Conservation (phyloP, 352 stramenopile genomes). For the Pythium guiyangense region DNA sequence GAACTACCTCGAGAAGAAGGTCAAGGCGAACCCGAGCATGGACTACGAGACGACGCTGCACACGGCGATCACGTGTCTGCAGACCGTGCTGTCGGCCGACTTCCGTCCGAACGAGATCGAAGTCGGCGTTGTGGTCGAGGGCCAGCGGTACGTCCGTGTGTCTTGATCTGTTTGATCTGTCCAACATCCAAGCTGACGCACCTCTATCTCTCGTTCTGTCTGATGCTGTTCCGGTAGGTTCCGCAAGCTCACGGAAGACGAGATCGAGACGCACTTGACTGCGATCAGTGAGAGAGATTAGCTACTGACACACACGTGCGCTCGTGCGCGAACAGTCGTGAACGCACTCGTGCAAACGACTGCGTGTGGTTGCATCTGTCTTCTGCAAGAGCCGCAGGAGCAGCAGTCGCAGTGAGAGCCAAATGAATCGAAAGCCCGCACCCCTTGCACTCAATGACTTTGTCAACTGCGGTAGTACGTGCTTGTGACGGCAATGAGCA, state of each 20-base stretch:
- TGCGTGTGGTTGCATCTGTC: neutral
- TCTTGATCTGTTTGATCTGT: constrained; percentile 8
- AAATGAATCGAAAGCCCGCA: too few species aligned
- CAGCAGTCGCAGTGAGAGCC: too few species aligned
- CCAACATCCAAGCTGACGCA: too few species aligned
- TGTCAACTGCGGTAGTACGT: too few species aligned
- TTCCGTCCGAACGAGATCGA: constrained; percentile 97
- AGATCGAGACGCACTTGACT: constrained; percentile 97
- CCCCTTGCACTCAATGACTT: too few species aligned
- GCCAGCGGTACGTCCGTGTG: constrained; percentile 59
- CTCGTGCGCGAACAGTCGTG: neutral
- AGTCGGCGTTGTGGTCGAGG: constrained; percentile 65
- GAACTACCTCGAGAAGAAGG: constrained; percentile 99
- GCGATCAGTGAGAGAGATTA: constrained; percentile 96
- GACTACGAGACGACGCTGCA: constrained; percentile 92
- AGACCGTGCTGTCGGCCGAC: constrained; percentile 96
- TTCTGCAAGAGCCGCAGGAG: too few species aligned
- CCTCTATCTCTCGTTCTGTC: constrained; percentile 8
- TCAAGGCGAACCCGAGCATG: constrained; percentile 88
- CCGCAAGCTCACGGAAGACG: constrained; percentile 92
- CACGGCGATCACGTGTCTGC: constrained; percentile 96
- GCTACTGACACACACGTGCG: neutral
- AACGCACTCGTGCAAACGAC: too few species aligned
- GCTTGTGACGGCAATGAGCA: too few species aligned
- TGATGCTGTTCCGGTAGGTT: constrained; percentile 52